Evolutionary conservation across 129 eudicot species (phyloP), one percentile per base, ranked within the genome.

Genomic region (Chrysanthemum seticuspe): DNA sequence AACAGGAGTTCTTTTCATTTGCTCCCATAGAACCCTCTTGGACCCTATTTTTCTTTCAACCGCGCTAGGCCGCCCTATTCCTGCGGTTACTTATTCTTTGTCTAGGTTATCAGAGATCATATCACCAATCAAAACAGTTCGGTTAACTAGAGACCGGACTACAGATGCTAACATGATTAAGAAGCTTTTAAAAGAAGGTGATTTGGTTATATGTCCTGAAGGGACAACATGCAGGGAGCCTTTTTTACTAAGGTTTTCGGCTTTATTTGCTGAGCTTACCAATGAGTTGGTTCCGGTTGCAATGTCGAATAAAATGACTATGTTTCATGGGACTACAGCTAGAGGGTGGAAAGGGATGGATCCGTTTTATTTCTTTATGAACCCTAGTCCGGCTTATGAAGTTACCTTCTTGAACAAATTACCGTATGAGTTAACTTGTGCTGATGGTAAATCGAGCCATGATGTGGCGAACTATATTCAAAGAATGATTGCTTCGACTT

Each of bases 161-260:
- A 48, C 70, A 0, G 92, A 89, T n/a, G 89, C 96, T 0, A 70
- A 76, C 11, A 84, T 89, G 92, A 89, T 89, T 72, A 81, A 78
- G 70, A 80, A 84, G 47, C 82, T 86, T 10, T 53, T 89, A 23
- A 57, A 84, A 54, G 80, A 80, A 83, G 92, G 92, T 0, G 96
- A 89, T 14, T 25, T 89, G 6, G 92, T 71, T 5, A 74, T 89
- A 29, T 89, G 96, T 77, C 96, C 96, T 0, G 92, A 89, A 62
- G 96, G 92, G 7, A 89, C 96, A 4, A 89, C 96, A 0, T 89
- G 96, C 21, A 70, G 96, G 11, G 96, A 89, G 57, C 92, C 96
- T 0, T 89, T 84, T 76, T 74, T 89, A 64, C 81, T 89, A 0
- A 72, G 96, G 64, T 89, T 89, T 78, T 84, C 90, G 0, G 86